Evolutionary conservation across 345 rosid genomes (phyloP), one percentile per base, ranked within the genome.

Genomic region (Populus tremula): DNA sequence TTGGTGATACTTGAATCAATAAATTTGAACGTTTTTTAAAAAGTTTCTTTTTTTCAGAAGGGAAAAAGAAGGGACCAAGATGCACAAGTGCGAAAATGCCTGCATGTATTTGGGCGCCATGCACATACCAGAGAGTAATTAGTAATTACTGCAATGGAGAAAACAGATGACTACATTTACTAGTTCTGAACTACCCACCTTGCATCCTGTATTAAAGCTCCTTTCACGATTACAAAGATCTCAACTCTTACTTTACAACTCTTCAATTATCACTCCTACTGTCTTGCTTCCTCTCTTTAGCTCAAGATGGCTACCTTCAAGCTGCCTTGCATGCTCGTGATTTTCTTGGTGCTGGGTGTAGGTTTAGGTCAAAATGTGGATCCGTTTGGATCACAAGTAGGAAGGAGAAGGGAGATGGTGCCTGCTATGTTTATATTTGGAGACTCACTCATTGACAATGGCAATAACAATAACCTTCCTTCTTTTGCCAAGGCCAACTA

Each of bases 391-490:
- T 77, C 77, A 25, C 78, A n/a, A 25, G 85, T 77, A 4, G 82
- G 88, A 1, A 49, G 79, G 67, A 76, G 73, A 25, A 78, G 70
- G 74, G 92, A 87, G 63, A 56, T 81, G 88, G 99, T 93, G 54
- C 98, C 98, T 29, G 98, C 99, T 0, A 71, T 96, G 93, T 96
- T 93, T 81, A 78, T 96, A 67, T 96, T 96, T 49, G 99, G 99
- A 29, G 99, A 96, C 83, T 96, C 96, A 23, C 92, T 96, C 31
- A 89, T 96, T 39, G 98, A 96, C 87, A 93, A 90, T 76, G 99
- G 99, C 38, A 96, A 96, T 63, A 96, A 96, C 77, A 96, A 96
- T 33, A 80, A 90, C 84, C 90, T 95, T 33, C 82, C 98, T 76
- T 91, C 98, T 20, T 72, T 95, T 20, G 98, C 99, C 64, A 96